These are phyloP conservation scores for Eucalyptus marginata DNA, from an alignment of 345 rosid genomes.

Conservation along the genomic window DNA sequence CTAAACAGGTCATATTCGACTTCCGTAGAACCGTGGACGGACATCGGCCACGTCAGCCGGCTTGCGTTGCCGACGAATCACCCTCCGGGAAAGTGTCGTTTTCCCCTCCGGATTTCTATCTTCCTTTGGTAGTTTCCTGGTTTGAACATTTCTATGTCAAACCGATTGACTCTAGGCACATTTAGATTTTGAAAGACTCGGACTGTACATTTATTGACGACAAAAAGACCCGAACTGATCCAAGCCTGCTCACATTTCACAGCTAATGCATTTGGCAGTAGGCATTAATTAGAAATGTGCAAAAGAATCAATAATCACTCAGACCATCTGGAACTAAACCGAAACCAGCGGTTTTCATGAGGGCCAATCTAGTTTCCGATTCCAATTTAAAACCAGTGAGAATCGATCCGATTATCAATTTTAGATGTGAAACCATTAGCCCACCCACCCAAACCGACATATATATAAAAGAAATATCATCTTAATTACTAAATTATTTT, in stretches of 20 bases:
- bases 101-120: background rate
- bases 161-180: background rate
- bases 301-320: fast-evolving
- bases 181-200: background rate
- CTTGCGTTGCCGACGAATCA: background rate
- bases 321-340: fast-evolving
- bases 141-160: background rate
- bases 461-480: no score
- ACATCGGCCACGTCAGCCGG: background rate
- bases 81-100: background rate
- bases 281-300: background rate
- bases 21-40: background rate
- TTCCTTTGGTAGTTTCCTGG: background rate
- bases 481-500: no score
- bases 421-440: fast-evolving
- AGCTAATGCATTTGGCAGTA: background rate
- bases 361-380: fast-evolving
- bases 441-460: fast-evolving
- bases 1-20: background rate
- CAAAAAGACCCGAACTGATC: background rate
- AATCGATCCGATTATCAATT: no score
- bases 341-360: fast-evolving
- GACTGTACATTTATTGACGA: no score
- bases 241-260: background rate
- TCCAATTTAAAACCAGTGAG: no score